Evolutionary conservation across 306 rosid species (phyloP), one percentile per base, ranked within the genome.

Genomic region (Fagus sylvatica): DNA sequence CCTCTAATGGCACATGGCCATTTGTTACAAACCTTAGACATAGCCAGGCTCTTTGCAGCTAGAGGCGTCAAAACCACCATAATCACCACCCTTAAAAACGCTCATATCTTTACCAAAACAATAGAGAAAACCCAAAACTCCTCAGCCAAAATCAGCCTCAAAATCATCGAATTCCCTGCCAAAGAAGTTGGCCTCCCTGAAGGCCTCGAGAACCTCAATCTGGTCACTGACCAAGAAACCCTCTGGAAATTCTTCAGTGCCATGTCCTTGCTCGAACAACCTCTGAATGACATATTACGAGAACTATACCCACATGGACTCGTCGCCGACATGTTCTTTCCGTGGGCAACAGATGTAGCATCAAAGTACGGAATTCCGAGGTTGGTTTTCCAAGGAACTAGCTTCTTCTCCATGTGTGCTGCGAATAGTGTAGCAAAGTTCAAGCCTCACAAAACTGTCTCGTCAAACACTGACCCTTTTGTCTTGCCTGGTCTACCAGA

Each of bases 391-490:
- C 83, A 80, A 43, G 83, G 79, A 22, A 57, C 71, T 22, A 60
- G 83, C 28, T 74, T 54, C 40, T 67, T 80, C 43, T 54, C 83
- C 33, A 51, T 79, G 39, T 74, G 79, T 77, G 54, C 64, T 80
- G 37, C 65, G 57, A 37, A 36, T 9, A 57, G 68, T 70, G 0
- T 81, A 0, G 53, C 9, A 37, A 17, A 49, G 65, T n/a, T 76
- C 74, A 39, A 69, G 48, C 77, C 84, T 51, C 72, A 49, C 54
- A 28, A 68, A 2, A 70, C 70, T 37, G 84, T 82, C n/a, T 60
- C 69, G 2, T 85, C 88, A 1, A 79, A 85, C 57, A 34, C 78
- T 17, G 81, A 81, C 3, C 79, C 66, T 2, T 76, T 85, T 37
- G 48, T 82, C 10, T 57, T 82, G 73, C 86, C 86, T 0, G 56